Conservation (phyloP, 495 filamentous ascomycete species). For the Astrothelium macrocarpum region DNA sequence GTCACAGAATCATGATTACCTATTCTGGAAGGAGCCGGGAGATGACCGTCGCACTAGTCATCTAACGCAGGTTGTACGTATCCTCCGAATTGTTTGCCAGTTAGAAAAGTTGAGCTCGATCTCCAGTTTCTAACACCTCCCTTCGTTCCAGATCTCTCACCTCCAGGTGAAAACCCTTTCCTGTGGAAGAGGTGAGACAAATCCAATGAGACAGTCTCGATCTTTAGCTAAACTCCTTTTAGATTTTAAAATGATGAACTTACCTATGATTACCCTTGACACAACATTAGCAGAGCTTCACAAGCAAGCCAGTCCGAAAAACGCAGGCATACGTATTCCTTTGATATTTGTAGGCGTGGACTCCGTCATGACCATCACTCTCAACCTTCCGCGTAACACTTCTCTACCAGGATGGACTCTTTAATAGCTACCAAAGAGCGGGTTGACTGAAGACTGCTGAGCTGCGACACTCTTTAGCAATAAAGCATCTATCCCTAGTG, state of each 20-base stretch:
- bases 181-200: too few species aligned
- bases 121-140: too few species aligned
- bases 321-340: conserved; percentile 15
- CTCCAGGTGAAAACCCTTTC: too few species aligned
- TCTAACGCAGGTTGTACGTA: too few species aligned
- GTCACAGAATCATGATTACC: too few species aligned
- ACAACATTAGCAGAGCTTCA: conserved; percentile 30
- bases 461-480: not conserved
- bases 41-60: too few species aligned
- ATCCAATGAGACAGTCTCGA: too few species aligned
- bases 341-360: conserved; percentile 24
- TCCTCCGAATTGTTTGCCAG: too few species aligned
- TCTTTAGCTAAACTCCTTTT: too few species aligned
- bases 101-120: too few species aligned
- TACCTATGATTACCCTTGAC: conserved; percentile 28
- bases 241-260: conserved; percentile 11
- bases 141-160: too few species aligned
- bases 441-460: not conserved
- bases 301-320: conserved; percentile 12
- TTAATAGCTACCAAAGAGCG: conserved; percentile 12
- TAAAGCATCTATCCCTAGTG: conserved; percentile 19
- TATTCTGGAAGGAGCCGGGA: too few species aligned
- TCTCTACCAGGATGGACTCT: conserved; percentile 28
- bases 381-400: conserved; percentile 26
- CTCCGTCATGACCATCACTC: conserved; percentile 19